Base-by-base conservation (phyloP, 1,139 yeast species). In the Kodamaea derodonti region DNA sequence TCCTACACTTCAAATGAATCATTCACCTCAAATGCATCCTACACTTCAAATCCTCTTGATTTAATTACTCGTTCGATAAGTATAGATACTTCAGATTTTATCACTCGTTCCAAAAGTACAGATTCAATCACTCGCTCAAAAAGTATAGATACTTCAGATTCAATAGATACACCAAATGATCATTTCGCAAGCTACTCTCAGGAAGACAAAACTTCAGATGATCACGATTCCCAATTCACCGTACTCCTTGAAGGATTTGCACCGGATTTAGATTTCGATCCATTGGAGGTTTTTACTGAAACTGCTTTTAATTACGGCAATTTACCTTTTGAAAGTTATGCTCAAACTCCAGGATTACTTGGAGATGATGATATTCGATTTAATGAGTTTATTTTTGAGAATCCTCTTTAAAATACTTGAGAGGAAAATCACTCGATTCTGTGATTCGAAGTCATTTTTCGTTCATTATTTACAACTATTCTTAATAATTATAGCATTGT, bases 381-480 rank as follows among this genome's bases (percentile, higher is more conserved):
- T 14, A 28, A 28, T 17, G 31, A 28, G 8, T 20, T 28, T 8
- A 28, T 28, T 3, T 28, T 28, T 14, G 31, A 18, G 11, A n/a
- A 28, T 12, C n/a, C n/a, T n/a, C n/a, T n/a, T n/a, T n/a, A n/a
- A n/a, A n/a, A n/a, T n/a, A n/a, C n/a, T n/a, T n/a, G n/a, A n/a
- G n/a, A n/a, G n/a, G n/a, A n/a, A n/a, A n/a, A n/a, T n/a, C n/a
- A n/a, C n/a, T n/a, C n/a, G n/a, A n/a, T n/a, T n/a, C n/a, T n/a
- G n/a, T n/a, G n/a, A n/a, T n/a, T n/a, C n/a, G n/a, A n/a, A n/a
- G n/a, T n/a, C n/a, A n/a, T n/a, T n/a, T n/a, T n/a, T n/a, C n/a
- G n/a, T n/a, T n/a, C n/a, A n/a, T n/a, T n/a, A n/a, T n/a, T n/a
- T n/a, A n/a, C n/a, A n/a, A n/a, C n/a, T n/a, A n/a, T n/a, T n/a